phyloP scores from a whole-genome alignment of 257 asterid genomes.

The Petrea volubilis region DNA sequence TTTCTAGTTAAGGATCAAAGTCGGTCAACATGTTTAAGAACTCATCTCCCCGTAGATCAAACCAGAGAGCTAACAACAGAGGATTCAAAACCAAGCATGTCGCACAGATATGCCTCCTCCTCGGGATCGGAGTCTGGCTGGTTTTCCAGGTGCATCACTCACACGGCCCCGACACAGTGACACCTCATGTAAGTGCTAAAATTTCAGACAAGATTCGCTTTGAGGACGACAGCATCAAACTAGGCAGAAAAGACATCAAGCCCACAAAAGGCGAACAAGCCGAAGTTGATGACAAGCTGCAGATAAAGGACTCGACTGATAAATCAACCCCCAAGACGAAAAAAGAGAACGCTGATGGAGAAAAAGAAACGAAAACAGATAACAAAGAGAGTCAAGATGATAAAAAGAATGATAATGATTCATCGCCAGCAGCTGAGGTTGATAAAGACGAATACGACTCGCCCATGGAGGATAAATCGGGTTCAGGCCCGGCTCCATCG shows the following conservation, averaged over 20 bases:
- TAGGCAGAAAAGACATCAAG: constrained; percentile 59
- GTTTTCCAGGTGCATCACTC: constrained; percentile 69
- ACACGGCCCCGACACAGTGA: constrained; percentile 31
- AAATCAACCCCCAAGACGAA: constrained; percentile 22
- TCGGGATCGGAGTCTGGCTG: constrained; percentile 62
- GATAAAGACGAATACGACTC: constrained; percentile 9
- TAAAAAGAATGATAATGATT: neutral
- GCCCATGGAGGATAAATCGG: constrained; percentile 23
- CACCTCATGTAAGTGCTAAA: constrained; percentile 10
- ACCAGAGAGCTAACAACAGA: constrained; percentile 54
- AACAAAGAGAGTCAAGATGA: neutral
- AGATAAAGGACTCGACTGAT: no score
- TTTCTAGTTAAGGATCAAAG: neutral
- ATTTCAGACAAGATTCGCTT: constrained; percentile 33
- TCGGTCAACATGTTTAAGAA: constrained; percentile 48
- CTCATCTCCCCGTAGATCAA: constrained; percentile 64
- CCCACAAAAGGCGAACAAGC: constrained; percentile 38
- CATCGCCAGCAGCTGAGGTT: neutral
- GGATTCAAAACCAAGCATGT: constrained; percentile 68
- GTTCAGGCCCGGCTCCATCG: constrained; percentile 4
- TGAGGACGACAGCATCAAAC: constrained; percentile 26
- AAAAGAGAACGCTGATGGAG: neutral
- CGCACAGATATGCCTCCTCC: constrained; percentile 50
- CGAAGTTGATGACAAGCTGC: constrained; percentile 11
- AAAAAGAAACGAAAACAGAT: neutral